phyloP scores from a whole-genome alignment of 495 filamentous ascomycete genomes.

The Neurospora sp. region DNA sequence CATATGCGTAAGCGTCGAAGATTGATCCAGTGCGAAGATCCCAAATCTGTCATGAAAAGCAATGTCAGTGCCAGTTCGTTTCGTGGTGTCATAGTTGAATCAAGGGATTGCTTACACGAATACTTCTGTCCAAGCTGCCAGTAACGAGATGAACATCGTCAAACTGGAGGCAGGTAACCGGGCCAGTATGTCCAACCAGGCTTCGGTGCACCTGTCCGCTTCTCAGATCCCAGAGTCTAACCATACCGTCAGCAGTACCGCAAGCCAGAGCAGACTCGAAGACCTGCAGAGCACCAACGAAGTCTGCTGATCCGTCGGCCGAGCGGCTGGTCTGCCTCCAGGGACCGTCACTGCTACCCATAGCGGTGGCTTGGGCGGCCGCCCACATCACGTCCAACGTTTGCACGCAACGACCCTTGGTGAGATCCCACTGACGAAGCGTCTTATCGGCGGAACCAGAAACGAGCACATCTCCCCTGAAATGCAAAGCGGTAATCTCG shows the following conservation, averaged over 20 bases:
- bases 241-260: conserved; percentile 96
- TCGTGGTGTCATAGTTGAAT: not conserved
- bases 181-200: conserved; percentile 91
- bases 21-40: conserved; percentile 95
- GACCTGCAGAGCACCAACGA: conserved; percentile 90
- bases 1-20: conserved; percentile 92
- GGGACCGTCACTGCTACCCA: conserved; percentile 41
- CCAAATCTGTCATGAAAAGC: conserved; percentile 64
- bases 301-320: conserved; percentile 59
- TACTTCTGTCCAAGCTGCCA: conserved; percentile 85
- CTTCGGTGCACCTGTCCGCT: conserved; percentile 95
- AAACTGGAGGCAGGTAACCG: conserved; percentile 91
- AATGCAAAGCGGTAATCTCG: conserved; percentile 89
- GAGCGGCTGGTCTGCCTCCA: conserved; percentile 50
- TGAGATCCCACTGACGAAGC: conserved; percentile 91
- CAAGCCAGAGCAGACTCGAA: conserved; percentile 98
- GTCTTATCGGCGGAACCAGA: conserved; percentile 98
- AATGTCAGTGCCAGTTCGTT: not conserved
- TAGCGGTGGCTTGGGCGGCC: conserved; percentile 76
- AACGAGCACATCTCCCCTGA: conserved; percentile 77
- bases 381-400: conserved; percentile 99
- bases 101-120: conserved; percentile 58
- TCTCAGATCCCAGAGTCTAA: conserved; percentile 91
- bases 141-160: conserved; percentile 94
- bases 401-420: conserved; percentile 91